Evolutionary conservation across 1,139 yeast genomes (phyloP), one percentile per base, ranked within the genome.

Genomic region (Kluyveromyces sp.): DNA sequence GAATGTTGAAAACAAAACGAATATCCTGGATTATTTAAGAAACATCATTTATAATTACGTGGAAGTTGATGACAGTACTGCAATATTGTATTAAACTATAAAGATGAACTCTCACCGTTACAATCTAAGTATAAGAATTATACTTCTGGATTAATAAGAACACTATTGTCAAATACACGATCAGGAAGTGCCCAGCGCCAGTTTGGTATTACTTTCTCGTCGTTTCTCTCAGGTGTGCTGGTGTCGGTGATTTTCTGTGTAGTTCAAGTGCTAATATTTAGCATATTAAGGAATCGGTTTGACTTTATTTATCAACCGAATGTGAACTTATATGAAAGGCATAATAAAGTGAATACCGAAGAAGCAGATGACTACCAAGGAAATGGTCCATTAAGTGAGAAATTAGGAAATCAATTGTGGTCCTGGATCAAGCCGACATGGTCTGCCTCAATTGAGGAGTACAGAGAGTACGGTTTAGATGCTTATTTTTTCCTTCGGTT

Each of bases 401-500:
- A 27, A 2, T 53, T 71, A 25, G 69, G 72, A 4, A 62, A 64
- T 34, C 74, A 75, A 0, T 63, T 74, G 28, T 65, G 78, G 33
- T 66, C 68, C 4, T 79, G 84, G 84, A 53, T 78, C 0, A 37
- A 58, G 3, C 77, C 78, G 0, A 68, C 75, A 0, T 45, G 75
- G 41, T 54, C 58, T 25, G 59, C 64, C 29, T 69, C 72, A 7
- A 68, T 75, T 21, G 69, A 70, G 25, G 65, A 70, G 39, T 81
- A 75, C 55, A 56, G 72, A 37, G 58, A 69, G 3, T 61, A 71
- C 55, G 89, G 89, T 0, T 59, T 82, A n/a, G 90, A 83, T 60
- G 75, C 84, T 0, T 82, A 79, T 56, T 77, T 79, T 53, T 79
- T 82, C 52, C 54, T 82, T 3, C 61, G 89, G 46, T 82, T 71